These are phyloP conservation scores for Onygenales sp. DNA, from an alignment of 2,329 filamentous ascomycete species.

Conservation along the genomic window DNA sequence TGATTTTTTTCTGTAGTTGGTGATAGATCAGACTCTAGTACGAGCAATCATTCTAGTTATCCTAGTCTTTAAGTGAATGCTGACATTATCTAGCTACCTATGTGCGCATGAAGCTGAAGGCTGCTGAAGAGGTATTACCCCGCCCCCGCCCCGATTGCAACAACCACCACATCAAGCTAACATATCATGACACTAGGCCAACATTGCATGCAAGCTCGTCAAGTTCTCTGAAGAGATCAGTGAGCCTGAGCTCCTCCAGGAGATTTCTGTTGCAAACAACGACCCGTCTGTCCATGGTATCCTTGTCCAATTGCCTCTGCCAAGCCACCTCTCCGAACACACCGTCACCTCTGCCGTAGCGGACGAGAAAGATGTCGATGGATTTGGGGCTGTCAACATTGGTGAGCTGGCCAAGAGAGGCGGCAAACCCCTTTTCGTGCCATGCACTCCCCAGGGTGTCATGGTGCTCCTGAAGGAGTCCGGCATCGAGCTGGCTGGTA, in stretches of 20 bases:
- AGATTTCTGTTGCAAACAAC: slow-evolving; percentile 75
- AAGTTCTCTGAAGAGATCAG: slow-evolving; percentile 73
- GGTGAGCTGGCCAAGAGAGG: slow-evolving; percentile 95
- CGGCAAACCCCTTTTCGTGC: slow-evolving; percentile 77
- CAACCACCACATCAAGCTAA: neutral
- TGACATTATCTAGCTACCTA: slow-evolving; percentile 61
- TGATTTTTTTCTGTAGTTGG: slow-evolving; percentile 53
- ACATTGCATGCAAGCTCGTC: slow-evolving; percentile 77
- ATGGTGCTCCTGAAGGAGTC: slow-evolving; percentile 84
- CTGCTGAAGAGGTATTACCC: slow-evolving; percentile 67
- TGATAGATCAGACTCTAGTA: slow-evolving; percentile 85
- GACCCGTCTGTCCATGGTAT: slow-evolving; percentile 81
- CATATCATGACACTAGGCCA: slow-evolving; percentile 50
- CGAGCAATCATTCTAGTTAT: slow-evolving; percentile 23
- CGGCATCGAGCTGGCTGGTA: slow-evolving; percentile 74
- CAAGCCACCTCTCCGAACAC: slow-evolving; percentile 83
- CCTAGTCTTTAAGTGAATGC: slow-evolving; percentile 6
- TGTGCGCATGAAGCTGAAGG: slow-evolving; percentile 99
- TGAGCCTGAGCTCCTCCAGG: slow-evolving; percentile 76
- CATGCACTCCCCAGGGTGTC: slow-evolving; percentile 94
- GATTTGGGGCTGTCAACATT: slow-evolving; percentile 89
- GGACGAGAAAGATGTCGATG: slow-evolving; percentile 95
- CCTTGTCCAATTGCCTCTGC: slow-evolving; percentile 85
- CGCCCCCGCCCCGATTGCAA: neutral
- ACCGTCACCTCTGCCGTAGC: slow-evolving; percentile 79